Evolutionary conservation across 2,329 filamentous ascomycete species (phyloP), one percentile per base, ranked within the genome.

Genomic region (Whalleya microplaca): DNA sequence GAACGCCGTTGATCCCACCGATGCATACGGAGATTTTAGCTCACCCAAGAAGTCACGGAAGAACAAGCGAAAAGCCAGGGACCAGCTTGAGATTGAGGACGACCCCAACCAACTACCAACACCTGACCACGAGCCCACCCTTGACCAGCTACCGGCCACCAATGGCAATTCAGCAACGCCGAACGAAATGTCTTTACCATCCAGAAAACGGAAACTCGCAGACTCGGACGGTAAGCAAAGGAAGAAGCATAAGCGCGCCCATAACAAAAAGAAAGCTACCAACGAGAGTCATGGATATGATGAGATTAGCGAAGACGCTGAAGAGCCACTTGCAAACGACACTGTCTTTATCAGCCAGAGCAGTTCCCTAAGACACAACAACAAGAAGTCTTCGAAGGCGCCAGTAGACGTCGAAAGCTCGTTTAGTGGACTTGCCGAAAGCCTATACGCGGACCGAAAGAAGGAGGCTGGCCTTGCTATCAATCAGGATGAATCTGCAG

Each of bases 341-440:
- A 21, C 14, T 20, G 37, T 43, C 21, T 8, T n/a, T 21, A 21
- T 19, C 23, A 37, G 21, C 16, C 41, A 32, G 20, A 9, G 21
- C 21, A 2, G 37, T 6, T 14, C 40, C 12, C 12, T 16, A n/a
- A n/a, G 4, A 9, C 12, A 21, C 14, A 42, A 41, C 14, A 42
- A 41, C 8, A 20, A 18, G 23, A 27, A 16, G 51, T 48, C 20
- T 27, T 27, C n/a, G n/a, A 29, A 29, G 44, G 10, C 46, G 29
- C 48, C 48, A 14, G 14, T 14, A 7, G 23, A 53, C 37, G 18
- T 37, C 14, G 29, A 47, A 19, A 56, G 55, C 29, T 56, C 60
- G 10, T 65, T 68, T 9, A 65, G 65, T n/a, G 53, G 64, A 29
- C 42, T 68, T 14, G 67, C 64, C 2, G 57, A 68, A 46, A 62